Percentiles rank a stretch among this genome's conserved stretches.
phyloP scores from a whole-genome alignment of 495 filamentous ascomycete genomes.

The Hypoxylon fragiforme region DNA sequence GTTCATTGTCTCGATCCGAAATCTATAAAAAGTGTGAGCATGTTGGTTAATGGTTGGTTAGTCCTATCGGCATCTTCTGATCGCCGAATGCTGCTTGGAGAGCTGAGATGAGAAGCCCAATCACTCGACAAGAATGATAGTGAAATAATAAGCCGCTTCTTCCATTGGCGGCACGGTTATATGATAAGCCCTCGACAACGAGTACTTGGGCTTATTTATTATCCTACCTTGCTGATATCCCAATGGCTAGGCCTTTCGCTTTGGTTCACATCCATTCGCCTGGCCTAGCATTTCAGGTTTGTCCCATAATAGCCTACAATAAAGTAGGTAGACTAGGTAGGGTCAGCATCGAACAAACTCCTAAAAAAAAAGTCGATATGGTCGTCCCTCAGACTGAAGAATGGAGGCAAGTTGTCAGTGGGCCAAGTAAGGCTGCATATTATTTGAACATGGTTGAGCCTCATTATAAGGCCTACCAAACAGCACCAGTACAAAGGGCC shows the following conservation, averaged over 20 bases:
- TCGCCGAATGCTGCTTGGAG: slow-evolving; percentile 74
- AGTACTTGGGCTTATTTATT: background rate
- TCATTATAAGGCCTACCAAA: no score
- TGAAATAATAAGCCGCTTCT: background rate
- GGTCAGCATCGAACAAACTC: no score
- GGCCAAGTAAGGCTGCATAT: no score
- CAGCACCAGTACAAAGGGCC: no score
- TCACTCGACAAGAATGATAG: background rate
- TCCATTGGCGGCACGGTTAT: background rate
- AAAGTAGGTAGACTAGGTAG: no score
- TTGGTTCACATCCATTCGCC: slow-evolving; percentile 1
- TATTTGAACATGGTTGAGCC: no score
- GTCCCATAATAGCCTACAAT: background rate
- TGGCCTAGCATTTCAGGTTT: slow-evolving; percentile 1
- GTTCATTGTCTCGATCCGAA: slow-evolving; percentile 43
- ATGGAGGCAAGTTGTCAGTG: no score
- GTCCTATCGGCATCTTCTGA: slow-evolving; percentile 88
- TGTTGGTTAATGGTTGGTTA: slow-evolving; percentile 37
- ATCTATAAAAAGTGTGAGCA: background rate
- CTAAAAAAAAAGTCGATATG: no score
- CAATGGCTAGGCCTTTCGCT: slow-evolving; percentile 5
- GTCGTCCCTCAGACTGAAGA: no score
- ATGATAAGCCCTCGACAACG: background rate
- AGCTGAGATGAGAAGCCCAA: slow-evolving; percentile 56
- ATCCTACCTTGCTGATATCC: slow-evolving; percentile 4